phyloP scores from a whole-genome alignment of 2,329 filamentous ascomycete genomes.

The Talaromyces sp. region DNA sequence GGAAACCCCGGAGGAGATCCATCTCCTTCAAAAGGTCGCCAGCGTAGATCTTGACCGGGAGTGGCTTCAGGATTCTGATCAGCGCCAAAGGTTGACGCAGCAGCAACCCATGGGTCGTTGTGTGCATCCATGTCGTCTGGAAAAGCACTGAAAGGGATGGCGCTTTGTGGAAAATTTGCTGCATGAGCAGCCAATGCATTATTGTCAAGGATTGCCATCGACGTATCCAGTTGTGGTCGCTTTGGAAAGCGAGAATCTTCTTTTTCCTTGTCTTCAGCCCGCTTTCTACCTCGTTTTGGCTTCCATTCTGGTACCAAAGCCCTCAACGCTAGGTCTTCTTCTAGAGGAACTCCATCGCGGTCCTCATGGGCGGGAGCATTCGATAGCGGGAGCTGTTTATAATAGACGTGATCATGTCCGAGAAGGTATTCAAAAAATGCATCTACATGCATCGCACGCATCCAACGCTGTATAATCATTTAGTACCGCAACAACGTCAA shows the following conservation, averaged over 20 bases:
- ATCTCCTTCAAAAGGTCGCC: slow-evolving; percentile 52
- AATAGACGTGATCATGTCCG: slow-evolving; percentile 74
- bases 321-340: slow-evolving; percentile 84
- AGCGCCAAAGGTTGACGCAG: slow-evolving; percentile 42
- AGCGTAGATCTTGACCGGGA: slow-evolving; percentile 37
- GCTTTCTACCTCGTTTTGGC: slow-evolving; percentile 60
- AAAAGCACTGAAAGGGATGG: slow-evolving; percentile 52
- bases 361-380: slow-evolving; percentile 61
- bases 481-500: neutral
- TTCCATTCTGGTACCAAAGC: slow-evolving; percentile 74
- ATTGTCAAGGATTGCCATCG: slow-evolving; percentile 47
- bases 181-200: slow-evolving; percentile 42
- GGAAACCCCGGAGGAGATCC: slow-evolving; percentile 70
- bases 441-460: slow-evolving; percentile 94
- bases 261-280: slow-evolving; percentile 59
- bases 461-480: slow-evolving; percentile 69
- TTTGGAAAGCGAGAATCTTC: slow-evolving; percentile 58
- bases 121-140: slow-evolving; percentile 52
- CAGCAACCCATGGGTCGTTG: slow-evolving; percentile 37
- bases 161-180: slow-evolving; percentile 50
- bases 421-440: slow-evolving; percentile 90
- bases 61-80: slow-evolving; percentile 34
- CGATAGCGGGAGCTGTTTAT: slow-evolving; percentile 67
- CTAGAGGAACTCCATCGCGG: slow-evolving; percentile 76
- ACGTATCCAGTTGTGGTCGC: slow-evolving; percentile 60